phyloP scores from a whole-genome alignment of 306 rosid species.

The Fragaria ananassa region DNA sequence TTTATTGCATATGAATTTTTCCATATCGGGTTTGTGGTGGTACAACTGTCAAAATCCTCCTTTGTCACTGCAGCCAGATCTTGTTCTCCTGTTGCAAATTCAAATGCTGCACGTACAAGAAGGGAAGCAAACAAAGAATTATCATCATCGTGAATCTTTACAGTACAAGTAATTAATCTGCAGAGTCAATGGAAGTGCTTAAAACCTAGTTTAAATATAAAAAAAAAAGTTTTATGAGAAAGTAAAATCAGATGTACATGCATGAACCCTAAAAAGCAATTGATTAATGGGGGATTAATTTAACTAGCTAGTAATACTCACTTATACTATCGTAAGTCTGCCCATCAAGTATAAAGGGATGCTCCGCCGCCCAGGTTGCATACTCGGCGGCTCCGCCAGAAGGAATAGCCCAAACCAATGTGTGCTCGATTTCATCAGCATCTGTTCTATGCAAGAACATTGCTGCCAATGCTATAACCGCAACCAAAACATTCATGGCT shows the following conservation, averaged over 20 bases:
- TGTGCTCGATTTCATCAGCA: constrained; percentile 27
- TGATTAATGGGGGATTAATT: background rate
- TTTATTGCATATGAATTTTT: constrained; percentile 15
- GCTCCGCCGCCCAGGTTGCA: constrained; percentile 37
- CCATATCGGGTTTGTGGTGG: background rate
- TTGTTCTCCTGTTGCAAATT: background rate
- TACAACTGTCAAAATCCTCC: constrained; percentile 5
- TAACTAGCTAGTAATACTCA: background rate
- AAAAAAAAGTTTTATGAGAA: too few relatives aligned
- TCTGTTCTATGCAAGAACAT: constrained; percentile 8
- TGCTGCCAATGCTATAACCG: constrained; percentile 15
- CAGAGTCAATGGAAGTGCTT: background rate
- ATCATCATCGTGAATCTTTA: background rate
- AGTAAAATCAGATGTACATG: too few relatives aligned
- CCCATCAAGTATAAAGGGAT: constrained; percentile 20
- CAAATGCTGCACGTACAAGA: constrained; percentile 24
- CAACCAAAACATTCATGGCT: constrained; percentile 10
- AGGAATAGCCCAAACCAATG: constrained; percentile 38
- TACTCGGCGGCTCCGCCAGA: constrained; percentile 30
- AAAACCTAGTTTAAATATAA: background rate
- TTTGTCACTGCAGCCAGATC: constrained; percentile 14
- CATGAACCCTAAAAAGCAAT: background rate
- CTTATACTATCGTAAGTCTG: background rate
- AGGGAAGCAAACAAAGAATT: background rate
- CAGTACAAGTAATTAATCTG: background rate